Evolutionary conservation across 805 yeast species (phyloP), one percentile per base, ranked within the genome.

Genomic region (Saccharomycopsis sp.): DNA sequence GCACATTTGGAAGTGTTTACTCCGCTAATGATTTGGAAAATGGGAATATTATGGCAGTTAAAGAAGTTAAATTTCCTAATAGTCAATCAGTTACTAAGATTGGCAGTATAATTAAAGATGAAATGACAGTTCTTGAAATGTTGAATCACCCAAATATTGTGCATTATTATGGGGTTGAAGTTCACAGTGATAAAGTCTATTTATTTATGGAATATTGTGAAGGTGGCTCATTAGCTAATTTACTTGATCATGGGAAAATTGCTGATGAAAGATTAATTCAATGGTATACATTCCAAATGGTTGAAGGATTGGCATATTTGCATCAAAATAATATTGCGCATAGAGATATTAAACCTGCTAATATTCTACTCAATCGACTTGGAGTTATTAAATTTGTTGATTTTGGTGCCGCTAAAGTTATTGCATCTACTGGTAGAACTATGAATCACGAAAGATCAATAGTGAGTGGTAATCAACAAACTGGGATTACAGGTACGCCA

Each of bases 141-240:
- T 68, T 93, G 49, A 84, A 88, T 51, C 98, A 93, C 64, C 97
- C 97, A 7, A 93, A 93, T 58, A 84, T 93, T 54, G 97, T 93
- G 4, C 96, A 89, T 59, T 93, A 90, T 60, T 89, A 79, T 58
- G 98, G 98, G 41, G 96, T 93, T 29, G 97, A 93, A 61, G 97
- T 93, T 4, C 97, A 93, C 62, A 74, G 97, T 43, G 97, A 93
- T 61, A 78, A 85, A 52, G 97, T 93, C 14, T 89, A 87, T 60
- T 81, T 93, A 26, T 93, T 93, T 61, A 93, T 93, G 98, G 98
- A 93, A 63, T 89, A 76, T 64, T 93, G 98, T 67, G 94, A 89
- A 55, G 89, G 96, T 32, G 97, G 97, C 1, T 89, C 97, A 0
- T 68, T 93, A 47, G 87, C 96, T 0, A 77, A 85, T 4, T 65